Percentiles rank a stretch among this genome's conserved stretches.
Evolutionary conservation across 208 protist genomes (phyloP).

Genomic region (Porcisia deanei): DNA sequence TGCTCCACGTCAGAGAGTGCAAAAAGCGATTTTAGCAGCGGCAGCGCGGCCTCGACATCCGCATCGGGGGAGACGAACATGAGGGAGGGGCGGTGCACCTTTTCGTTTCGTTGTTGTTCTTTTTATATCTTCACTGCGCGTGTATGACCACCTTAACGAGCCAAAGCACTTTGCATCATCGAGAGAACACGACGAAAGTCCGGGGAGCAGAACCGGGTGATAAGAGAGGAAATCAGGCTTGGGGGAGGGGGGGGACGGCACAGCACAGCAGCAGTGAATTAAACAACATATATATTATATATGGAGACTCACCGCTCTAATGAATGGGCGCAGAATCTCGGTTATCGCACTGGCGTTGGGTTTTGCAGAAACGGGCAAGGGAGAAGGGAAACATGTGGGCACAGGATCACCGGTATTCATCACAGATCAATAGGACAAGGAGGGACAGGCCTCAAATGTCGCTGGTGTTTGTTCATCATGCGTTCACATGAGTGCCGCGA

Average conservation of each 20-base stretch:
- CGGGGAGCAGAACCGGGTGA: too few relatives aligned
- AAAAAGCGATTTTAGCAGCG: constrained; percentile 22
- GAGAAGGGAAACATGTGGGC: background rate
- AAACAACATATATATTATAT: too few relatives aligned
- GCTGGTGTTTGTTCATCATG: too few relatives aligned
- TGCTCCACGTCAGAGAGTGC: background rate
- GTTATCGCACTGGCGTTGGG: background rate
- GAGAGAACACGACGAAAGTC: background rate
- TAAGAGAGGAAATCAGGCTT: too few relatives aligned
- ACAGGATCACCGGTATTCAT: too few relatives aligned
- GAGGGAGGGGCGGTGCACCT: background rate
- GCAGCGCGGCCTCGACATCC: constrained; percentile 17
- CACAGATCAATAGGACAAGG: too few relatives aligned
- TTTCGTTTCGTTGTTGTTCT: background rate
- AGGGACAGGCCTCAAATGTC: too few relatives aligned
- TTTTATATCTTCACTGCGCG: background rate
- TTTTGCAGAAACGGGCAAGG: background rate
- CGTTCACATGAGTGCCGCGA: too few relatives aligned
- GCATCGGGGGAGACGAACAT: constrained; percentile 15
- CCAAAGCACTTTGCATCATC: background rate
- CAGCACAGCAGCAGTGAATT: too few relatives aligned
- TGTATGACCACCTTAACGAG: background rate
- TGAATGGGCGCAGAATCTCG: too few relatives aligned
- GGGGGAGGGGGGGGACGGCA: too few relatives aligned
- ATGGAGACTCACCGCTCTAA: too few relatives aligned